A percentile compares a stretch with the other conserved stretches of the same genome.
phyloP scores from a whole-genome alignment of 2,329 filamentous ascomycete species.

The Exutisphaerella laricina region DNA sequence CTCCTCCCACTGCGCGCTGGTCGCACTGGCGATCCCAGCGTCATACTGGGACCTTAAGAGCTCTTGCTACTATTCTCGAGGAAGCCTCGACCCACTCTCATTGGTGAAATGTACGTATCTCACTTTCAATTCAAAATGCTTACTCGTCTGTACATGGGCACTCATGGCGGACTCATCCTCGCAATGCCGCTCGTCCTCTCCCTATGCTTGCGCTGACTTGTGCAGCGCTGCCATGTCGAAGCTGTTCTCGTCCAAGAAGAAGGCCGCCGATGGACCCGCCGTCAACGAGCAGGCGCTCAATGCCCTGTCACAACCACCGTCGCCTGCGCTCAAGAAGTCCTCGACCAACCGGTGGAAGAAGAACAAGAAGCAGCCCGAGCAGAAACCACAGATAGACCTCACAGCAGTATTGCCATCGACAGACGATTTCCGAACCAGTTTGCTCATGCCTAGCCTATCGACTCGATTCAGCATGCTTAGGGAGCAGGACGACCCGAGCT shows the following conservation, averaged over 20 bases:
- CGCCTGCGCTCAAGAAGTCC: constrained; percentile 29
- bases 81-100: constrained; percentile 11
- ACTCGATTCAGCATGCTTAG: constrained; percentile 94
- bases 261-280: constrained; percentile 53
- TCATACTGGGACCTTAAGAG: too few relatives aligned
- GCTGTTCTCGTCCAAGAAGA: constrained; percentile 61
- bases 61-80: constrained; percentile 7
- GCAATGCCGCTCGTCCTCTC: not conserved
- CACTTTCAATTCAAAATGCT: constrained; percentile 1
- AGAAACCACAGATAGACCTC: constrained; percentile 66
- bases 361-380: constrained; percentile 50
- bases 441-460: constrained; percentile 91
- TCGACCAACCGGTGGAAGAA: constrained; percentile 38
- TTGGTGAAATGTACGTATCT: constrained; percentile 10
- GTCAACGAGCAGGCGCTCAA: constrained; percentile 19
- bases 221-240: constrained; percentile 59
- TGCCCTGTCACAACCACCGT: constrained; percentile 16
- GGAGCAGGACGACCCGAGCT: constrained; percentile 87
- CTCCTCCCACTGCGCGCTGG: constrained; percentile 2
- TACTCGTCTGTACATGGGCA: not conserved
- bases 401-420: constrained; percentile 66
- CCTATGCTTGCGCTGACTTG: constrained; percentile 16
- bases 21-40: constrained; percentile 8
- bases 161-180: not conserved
- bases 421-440: constrained; percentile 90